These are phyloP conservation scores for Yamadazyma membranifaciens DNA, from an alignment of 1,139 yeast species.

Conservation along the genomic window DNA sequence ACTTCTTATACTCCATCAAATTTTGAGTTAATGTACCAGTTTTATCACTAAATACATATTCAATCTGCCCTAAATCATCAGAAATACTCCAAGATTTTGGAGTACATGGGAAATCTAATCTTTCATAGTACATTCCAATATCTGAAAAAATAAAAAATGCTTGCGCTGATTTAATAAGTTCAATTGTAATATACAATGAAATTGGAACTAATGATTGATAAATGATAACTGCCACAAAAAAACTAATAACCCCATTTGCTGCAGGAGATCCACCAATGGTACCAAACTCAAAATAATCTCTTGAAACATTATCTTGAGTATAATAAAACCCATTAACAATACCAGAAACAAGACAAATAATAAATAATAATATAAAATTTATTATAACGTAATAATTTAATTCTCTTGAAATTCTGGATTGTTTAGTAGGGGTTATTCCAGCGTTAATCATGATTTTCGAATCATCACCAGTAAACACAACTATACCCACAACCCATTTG, in stretches of 20 bases:
- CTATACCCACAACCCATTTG: slow-evolving; percentile 54
- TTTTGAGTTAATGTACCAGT: slow-evolving; percentile 63
- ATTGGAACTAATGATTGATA: slow-evolving; percentile 61
- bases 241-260: slow-evolving; percentile 50
- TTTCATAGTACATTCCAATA: slow-evolving; percentile 49
- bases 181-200: slow-evolving; percentile 58
- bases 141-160: slow-evolving; percentile 57
- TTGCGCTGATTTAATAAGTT: slow-evolving; percentile 58
- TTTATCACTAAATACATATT: slow-evolving; percentile 60
- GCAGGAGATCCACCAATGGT: slow-evolving; percentile 52
- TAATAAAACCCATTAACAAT: slow-evolving; percentile 53
- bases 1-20: slow-evolving; percentile 59
- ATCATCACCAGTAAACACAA: slow-evolving; percentile 52
- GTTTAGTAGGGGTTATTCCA: slow-evolving; percentile 57
- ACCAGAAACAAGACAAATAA: slow-evolving; percentile 53
- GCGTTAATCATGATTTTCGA: slow-evolving; percentile 59
- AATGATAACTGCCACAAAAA: slow-evolving; percentile 52
- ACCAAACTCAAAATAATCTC: slow-evolving; percentile 48
- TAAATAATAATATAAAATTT: slow-evolving; percentile 46
- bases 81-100: slow-evolving; percentile 64
- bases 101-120: slow-evolving; percentile 56
- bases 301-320: slow-evolving; percentile 28
- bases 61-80: slow-evolving; percentile 66
- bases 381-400: slow-evolving; percentile 49
- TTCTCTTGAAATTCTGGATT: slow-evolving; percentile 51